A percentile compares a stretch with the other conserved stretches of the same genome.
Evolutionary conservation across 352 stramenopile species (phyloP).

Genomic region (Pythium apleroticum): DNA sequence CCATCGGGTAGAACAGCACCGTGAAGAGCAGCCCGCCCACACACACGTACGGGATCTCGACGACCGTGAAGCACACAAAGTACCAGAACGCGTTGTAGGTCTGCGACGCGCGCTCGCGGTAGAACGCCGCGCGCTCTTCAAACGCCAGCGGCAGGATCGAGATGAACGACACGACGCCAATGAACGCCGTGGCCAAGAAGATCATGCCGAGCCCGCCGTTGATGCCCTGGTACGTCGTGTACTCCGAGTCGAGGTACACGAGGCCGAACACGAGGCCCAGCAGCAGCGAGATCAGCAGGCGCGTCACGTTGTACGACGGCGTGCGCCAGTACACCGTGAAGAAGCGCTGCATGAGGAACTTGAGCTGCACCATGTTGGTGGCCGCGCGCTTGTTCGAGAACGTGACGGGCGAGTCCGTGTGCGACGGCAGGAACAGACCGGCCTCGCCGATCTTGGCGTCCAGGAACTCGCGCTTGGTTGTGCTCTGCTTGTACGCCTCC

Average conservation of each 20-base stretch:
- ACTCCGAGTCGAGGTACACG: conserved; percentile 59
- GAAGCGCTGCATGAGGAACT: conserved; percentile 55
- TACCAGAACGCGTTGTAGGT: conserved; percentile 75
- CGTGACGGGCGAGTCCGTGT: conserved; percentile 26
- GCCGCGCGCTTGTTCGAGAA: conserved; percentile 47
- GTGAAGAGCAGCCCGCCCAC: conserved; percentile 24
- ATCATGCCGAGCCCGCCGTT: conserved; percentile 80
- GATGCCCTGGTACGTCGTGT: conserved; percentile 47
- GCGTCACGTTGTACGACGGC: conserved; percentile 86
- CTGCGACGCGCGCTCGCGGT: conserved; percentile 73
- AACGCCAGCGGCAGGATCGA: conserved; percentile 75
- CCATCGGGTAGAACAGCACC: conserved; percentile 36
- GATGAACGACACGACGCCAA: conserved; percentile 79
- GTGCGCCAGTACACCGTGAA: conserved; percentile 63
- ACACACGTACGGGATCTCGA: conserved; percentile 51
- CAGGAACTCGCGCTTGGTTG: conserved; percentile 27
- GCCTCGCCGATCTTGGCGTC: conserved; percentile 31
- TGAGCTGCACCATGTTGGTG: conserved; percentile 35
- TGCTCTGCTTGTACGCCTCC: conserved; percentile 35
- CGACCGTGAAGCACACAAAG: conserved; percentile 53
- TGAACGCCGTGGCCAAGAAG: conserved; percentile 85
- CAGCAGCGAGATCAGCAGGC: conserved; percentile 66
- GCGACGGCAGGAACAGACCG: conserved; percentile 35
- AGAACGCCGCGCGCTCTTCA: conserved; percentile 86
- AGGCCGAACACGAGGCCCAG: conserved; percentile 81